Base-by-base conservation (phyloP, 306 rosid species). In the Castanea crenata region DNA sequence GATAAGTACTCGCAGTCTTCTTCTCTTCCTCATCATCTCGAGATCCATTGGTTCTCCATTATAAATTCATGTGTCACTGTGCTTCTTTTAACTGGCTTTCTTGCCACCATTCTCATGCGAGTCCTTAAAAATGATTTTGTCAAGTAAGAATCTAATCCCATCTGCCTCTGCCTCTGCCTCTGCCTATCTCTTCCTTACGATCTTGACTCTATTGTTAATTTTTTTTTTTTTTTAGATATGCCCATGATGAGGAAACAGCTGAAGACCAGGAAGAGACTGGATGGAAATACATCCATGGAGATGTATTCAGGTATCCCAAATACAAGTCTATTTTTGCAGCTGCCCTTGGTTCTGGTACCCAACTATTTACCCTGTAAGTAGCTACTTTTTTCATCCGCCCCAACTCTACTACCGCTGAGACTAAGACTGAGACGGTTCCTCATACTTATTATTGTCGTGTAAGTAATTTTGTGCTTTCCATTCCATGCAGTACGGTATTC, bases 91-190 rank as follows among this genome's bases (percentile, higher is more conserved):
- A 92, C 95, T 3, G 99, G 99, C 73, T 90, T 92, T 72, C 93
- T 92, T 18, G 92, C 97, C 35, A 89, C 95, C 21, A 91, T 92
- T 79, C 89, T 90, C 74, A 90, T 92, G 95, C 86, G 97, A 71
- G 95, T 94, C 59, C 95, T 92, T 58, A 92, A 94, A 90, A 94
- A 94, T 56, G 99, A 94, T 85, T 91, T 94, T 80, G 93, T 91
- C 82, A 91, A 92, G 99, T 94, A 86, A 90, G 97, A 51, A 65
- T 68, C 19, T 41, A 41, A 8, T 41, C 46, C 8, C 12, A 41
- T 74, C 18, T 57, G 61, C 55, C 11, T 5, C 46, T 38, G 44
- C 44, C 44, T 5, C 8, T 25, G 23, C 23, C 23, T 23, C 23
- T 35, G 35, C 38, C 10, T 38, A 1, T 25, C 27, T 25, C 10